Evolutionary conservation across 2,329 filamentous ascomycete species (phyloP).

Genomic region (Trichoderma hamatum): DNA sequence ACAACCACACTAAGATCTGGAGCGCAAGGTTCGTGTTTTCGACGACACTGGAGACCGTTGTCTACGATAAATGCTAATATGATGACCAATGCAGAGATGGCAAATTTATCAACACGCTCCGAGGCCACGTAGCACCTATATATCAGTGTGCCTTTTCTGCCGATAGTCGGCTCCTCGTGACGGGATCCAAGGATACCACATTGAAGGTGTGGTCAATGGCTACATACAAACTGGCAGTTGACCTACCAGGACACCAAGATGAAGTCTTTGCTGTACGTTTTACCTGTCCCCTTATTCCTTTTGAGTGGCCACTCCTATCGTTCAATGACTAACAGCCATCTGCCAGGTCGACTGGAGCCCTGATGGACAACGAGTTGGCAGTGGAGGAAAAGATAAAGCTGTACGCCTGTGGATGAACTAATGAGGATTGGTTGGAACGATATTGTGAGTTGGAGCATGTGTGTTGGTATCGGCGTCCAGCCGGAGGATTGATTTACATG

Average conservation of each 20-base stretch:
- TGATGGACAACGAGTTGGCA: conserved; percentile 84
- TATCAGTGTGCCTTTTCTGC: conserved; percentile 93
- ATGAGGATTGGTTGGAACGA: conserved; percentile 1
- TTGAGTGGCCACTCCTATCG: neutral
- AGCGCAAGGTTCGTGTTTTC: conserved; percentile 62
- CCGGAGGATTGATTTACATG: conserved; percentile 8
- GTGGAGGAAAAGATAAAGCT: conserved; percentile 89
- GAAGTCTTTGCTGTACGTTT: conserved; percentile 75
- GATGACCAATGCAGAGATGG: conserved; percentile 52
- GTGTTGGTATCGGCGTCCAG: conserved; percentile 2
- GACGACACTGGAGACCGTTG: neutral
- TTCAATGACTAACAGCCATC: neutral
- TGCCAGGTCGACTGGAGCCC: conserved; percentile 81
- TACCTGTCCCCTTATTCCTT: neutral
- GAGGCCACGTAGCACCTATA: conserved; percentile 86
- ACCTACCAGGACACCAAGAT: conserved; percentile 87
- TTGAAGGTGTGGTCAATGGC: conserved; percentile 93
- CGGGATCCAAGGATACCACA: conserved; percentile 87
- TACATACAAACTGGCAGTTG: conserved; percentile 75
- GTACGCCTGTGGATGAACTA: conserved; percentile 69
- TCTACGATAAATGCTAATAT: conserved; percentile 27
- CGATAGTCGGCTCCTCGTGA: conserved; percentile 86
- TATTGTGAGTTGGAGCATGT: conserved; percentile 7
- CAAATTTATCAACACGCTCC: conserved; percentile 82
- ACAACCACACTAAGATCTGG: conserved; percentile 96